Base-by-base conservation (phyloP, 345 rosid species). In the Streptanthus diversifolius region DNA sequence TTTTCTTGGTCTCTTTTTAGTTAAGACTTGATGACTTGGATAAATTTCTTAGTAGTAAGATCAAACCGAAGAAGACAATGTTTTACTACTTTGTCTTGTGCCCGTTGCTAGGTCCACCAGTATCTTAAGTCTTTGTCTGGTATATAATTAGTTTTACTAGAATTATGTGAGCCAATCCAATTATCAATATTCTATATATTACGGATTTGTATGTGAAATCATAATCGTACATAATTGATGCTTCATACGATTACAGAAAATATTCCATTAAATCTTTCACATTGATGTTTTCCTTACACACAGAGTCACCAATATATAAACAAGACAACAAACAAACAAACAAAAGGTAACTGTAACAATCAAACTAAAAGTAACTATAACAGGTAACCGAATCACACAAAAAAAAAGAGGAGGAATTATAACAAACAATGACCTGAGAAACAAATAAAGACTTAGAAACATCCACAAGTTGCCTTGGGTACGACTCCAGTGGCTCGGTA, bases 381-480 rank as follows among this genome's bases (percentile, higher is more conserved):
- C 60, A 12, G 15, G 40, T 17, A 15, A 36, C 13, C 7, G 66
- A 68, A 41, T 41, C 56, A 45, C 70, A 70, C 70, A 41, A 17
- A 57, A 32, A 37, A 30, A 21, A 6, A 37, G 8, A 52, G 65
- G 59, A 62, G 13, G 44, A 25, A 69, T 43, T 15, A 64, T 58
- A 17, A 67, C 69, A 74, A 49, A 52, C 62, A 67, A 21, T 47
- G 78, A 21, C 35, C 58, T 73, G 71, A 55, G 66, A 55, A 58
- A 32, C 47, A 41, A 74, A 30, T 41, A 36, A 39, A 35, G 51
- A 21, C 66, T 84, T 66, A 88, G 83, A 95, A 90, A 82, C 97
- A 92, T 19, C 97, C 90, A 33, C 87, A 80, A 67, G 79, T 58
- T 71, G 86, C 90, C 80, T 90, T 92, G 2, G 99, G 99, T 24